Conservation (phyloP, 1,284 basidiomycete species). For the Sporisorium reilianum region DNA sequence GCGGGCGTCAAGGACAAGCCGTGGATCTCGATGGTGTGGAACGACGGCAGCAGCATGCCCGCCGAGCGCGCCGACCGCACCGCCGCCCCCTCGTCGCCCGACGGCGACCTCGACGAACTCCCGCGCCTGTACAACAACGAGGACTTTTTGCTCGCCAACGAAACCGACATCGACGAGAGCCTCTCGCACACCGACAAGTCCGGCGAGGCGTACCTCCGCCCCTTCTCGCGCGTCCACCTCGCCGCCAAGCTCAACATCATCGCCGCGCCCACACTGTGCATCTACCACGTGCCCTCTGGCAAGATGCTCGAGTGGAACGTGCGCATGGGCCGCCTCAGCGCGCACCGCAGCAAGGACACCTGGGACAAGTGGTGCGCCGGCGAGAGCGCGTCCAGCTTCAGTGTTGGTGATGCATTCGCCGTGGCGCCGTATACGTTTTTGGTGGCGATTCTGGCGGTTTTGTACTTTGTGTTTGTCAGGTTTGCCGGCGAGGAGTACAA, state of each 20-base stretch:
- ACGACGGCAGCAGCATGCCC: constrained; percentile 68
- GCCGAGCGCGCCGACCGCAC: constrained; percentile 40
- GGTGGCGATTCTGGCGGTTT: constrained; percentile 23
- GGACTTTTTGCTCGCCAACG: constrained; percentile 69
- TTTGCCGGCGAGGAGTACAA: constrained; percentile 49
- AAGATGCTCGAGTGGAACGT: constrained; percentile 67
- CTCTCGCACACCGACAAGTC: constrained; percentile 59
- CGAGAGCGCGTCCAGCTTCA: constrained; percentile 54
- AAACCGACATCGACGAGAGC: constrained; percentile 68
- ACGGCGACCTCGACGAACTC: constrained; percentile 36
- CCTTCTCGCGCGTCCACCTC: constrained; percentile 70
- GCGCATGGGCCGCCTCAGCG: constrained; percentile 45
- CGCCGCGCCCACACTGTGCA: constrained; percentile 67
- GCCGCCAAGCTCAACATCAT: constrained; percentile 69
- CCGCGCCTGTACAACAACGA: constrained; percentile 62
- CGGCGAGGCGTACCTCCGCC: constrained; percentile 68
- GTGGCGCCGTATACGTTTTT: constrained; percentile 48
- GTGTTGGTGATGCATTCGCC: constrained; percentile 47
- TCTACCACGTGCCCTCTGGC: constrained; percentile 65
- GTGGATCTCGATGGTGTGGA: constrained; percentile 69
- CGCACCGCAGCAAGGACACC: constrained; percentile 36
- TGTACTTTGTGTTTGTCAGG: constrained; percentile 47
- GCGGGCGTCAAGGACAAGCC: constrained; percentile 63
- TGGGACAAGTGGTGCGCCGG: constrained; percentile 66
- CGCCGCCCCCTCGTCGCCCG: constrained; percentile 6